Evolutionary conservation across 2,329 filamentous ascomycete species (phyloP), one percentile per base, ranked within the genome.

Genomic region (Neocucurbitaria cava): DNA sequence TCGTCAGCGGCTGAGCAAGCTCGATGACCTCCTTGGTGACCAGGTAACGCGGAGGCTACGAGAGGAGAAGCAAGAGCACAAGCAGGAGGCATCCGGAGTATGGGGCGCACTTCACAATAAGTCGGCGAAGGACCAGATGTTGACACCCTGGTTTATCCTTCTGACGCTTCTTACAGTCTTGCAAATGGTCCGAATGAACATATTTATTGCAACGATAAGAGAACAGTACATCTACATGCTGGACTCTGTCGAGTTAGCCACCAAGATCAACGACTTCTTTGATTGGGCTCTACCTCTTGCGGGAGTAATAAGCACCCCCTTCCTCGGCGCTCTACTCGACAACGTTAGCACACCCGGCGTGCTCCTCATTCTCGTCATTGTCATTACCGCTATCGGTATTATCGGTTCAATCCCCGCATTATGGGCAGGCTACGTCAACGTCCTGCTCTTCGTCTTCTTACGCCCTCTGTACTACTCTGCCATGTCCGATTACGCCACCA

Each of bases 381-480:
- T 85, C 2, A 89, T 90, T 9, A 91, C 90, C 0, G 70, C 82
- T 0, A 93, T 96, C 55, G 91, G 92, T 13, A 71, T 90, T 17
- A 77, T 96, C 0, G 91, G 91, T 10, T 82, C 91, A 35, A 80
- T 96, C 9, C 87, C 89, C 0, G 81, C 85, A 58, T 77, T 85
- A 13, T 88, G 87, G 83, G 86, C 87, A 0, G 91, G 88, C 0
- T 95, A 95, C 65, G 79, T 83, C 40, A 92, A 92, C 66, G 81
- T 96, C 46, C 77, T 83, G 33, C 83, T 96, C 10, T 96, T 96
- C 70, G 90, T 94, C 26, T 76, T 96, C 28, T 91, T 94, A 66
- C 86, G 92, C 0, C 92, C 92, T 0, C 88, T 96, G 24, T 96
- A 96, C 77, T 96, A 96, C 78, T 95, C 91, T 0, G 88, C 91